These are phyloP conservation scores for Eugenia klotzschiana DNA, from an alignment of 441 rosid species.

Conservation along the genomic window DNA sequence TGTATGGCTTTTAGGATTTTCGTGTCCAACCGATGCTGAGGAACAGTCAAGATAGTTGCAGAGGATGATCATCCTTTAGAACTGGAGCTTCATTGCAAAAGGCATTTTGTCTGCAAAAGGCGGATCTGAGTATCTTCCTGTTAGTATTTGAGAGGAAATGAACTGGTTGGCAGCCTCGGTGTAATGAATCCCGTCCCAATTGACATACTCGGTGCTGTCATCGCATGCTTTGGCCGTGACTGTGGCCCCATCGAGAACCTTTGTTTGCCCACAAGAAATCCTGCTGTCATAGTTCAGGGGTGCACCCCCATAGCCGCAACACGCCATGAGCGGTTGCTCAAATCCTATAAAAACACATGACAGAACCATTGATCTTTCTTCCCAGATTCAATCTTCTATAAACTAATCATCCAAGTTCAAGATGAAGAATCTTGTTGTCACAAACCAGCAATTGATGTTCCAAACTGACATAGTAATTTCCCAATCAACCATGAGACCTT, in stretches of 20 bases:
- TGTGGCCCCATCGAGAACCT: constrained; percentile 45
- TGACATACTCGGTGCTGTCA: constrained; percentile 68
- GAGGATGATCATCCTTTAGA: constrained; percentile 19
- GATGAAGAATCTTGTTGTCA: not conserved
- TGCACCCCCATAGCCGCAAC: constrained; percentile 82
- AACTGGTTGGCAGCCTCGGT: constrained; percentile 80
- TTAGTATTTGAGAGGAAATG: constrained; percentile 59
- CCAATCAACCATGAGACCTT: not conserved
- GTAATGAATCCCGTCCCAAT: constrained; percentile 94
- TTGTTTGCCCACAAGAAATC: constrained; percentile 64
- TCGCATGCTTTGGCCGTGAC: constrained; percentile 57
- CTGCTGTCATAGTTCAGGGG: constrained; percentile 67
- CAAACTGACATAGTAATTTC: not conserved
- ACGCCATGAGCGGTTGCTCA: constrained; percentile 72
- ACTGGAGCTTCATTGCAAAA: constrained; percentile 57
- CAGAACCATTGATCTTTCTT: not conserved
- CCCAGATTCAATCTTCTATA: not conserved
- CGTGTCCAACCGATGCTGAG: not conserved
- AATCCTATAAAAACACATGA: constrained; percentile 41
- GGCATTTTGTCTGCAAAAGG: constrained; percentile 73
- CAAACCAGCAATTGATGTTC: not conserved
- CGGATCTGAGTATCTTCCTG: constrained; percentile 72
- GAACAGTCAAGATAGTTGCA: not conserved
- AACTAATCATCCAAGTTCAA: not conserved
- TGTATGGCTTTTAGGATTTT: not conserved